Evolutionary conservation across 2,329 filamentous ascomycete genomes (phyloP).

Genomic region (Ceratocystis harringtonii): DNA sequence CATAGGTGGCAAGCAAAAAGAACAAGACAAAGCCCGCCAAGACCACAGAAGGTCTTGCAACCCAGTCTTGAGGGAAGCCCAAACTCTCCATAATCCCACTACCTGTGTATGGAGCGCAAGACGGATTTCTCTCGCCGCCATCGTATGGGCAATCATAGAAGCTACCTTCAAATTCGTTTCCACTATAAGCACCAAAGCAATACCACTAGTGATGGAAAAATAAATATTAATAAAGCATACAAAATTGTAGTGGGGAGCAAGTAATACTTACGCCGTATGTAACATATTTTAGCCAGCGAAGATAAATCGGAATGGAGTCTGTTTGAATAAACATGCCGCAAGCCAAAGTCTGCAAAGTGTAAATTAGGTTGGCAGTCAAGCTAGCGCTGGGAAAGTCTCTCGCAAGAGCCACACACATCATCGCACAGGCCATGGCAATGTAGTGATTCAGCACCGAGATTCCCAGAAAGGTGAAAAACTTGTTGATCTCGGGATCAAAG

Average conservation of each 20-base stretch:
- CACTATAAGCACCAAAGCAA: constrained; percentile 52
- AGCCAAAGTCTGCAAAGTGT: constrained; percentile 58
- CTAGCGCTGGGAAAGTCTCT: constrained; percentile 56
- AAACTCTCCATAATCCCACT: constrained; percentile 53
- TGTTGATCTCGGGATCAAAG: constrained; percentile 45
- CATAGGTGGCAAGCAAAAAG: constrained; percentile 44
- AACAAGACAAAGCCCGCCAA: constrained; percentile 46
- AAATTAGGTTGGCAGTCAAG: constrained; percentile 56
- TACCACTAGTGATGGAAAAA: constrained; percentile 38
- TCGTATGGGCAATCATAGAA: constrained; percentile 59
- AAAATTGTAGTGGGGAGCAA: not conserved
- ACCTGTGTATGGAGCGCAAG: constrained; percentile 54
- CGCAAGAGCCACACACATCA: constrained; percentile 48
- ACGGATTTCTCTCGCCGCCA: constrained; percentile 46
- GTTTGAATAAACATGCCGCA: constrained; percentile 65
- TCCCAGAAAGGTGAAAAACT: constrained; percentile 59
- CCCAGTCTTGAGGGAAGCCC: constrained; percentile 53
- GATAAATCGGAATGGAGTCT: constrained; percentile 58
- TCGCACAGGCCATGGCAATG: constrained; percentile 56
- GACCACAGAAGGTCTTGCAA: constrained; percentile 49
- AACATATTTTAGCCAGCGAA: constrained; percentile 62
- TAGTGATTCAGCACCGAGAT: constrained; percentile 57
- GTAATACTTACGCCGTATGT: constrained; percentile 38
- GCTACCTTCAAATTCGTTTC: constrained; percentile 56
- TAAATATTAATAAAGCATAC: constrained; percentile 18